phyloP scores from a whole-genome alignment of 345 rosid genomes.

The Acer negundo region DNA sequence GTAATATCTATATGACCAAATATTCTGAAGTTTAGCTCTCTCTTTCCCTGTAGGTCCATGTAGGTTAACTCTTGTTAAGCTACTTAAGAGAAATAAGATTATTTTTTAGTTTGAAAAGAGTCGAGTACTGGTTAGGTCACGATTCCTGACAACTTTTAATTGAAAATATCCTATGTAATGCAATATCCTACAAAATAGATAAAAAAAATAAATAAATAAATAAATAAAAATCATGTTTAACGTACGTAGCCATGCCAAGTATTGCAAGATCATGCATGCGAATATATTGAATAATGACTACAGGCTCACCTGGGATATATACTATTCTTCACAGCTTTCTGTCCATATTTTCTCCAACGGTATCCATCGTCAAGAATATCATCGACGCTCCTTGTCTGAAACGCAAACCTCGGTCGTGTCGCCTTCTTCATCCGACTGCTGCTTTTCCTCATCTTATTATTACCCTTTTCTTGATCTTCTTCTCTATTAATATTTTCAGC shows the following conservation, averaged over 20 bases:
- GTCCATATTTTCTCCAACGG: constrained; percentile 77
- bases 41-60: neutral
- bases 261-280: neutral
- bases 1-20: neutral
- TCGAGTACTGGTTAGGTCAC: neutral
- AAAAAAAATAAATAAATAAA: neutral
- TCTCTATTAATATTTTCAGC: constrained; percentile 25
- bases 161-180: neutral
- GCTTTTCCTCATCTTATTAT: constrained; percentile 27
- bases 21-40: neutral
- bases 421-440: constrained; percentile 37
- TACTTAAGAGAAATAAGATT: neutral
- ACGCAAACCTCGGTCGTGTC: constrained; percentile 53
- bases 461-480: constrained; percentile 23
- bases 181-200: neutral
- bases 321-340: constrained; percentile 69
- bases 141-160: neutral
- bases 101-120: too few species aligned
- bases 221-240: neutral
- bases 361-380: constrained; percentile 81
- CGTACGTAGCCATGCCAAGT: neutral
- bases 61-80: neutral
- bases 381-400: constrained; percentile 65
- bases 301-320: constrained; percentile 56
- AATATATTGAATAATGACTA: neutral